Base-by-base conservation (phyloP, 2,329 filamentous ascomycete species). In the Fusarium sp. region DNA sequence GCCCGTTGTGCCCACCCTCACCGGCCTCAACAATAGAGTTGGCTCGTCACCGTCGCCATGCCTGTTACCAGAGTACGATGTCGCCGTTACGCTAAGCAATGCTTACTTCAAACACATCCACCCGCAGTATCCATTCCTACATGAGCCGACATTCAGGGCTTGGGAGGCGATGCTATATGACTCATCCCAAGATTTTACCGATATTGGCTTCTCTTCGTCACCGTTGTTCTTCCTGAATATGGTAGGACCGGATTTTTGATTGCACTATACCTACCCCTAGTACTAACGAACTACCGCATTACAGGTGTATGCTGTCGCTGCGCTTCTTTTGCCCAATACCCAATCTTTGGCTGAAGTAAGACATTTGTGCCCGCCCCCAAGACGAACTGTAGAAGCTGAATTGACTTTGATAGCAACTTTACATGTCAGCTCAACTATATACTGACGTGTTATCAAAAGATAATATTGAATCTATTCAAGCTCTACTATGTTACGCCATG, bases 51-150 rank as follows among this genome's bases (percentile, higher is more conserved):
- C 63, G 28, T 34, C 51, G 4, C 65, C 65, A 7, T 64, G 60
- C 10, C 30, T 59, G 1, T 28, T 67, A 2, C 65, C 65, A 13
- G 60, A 67, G 34, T 57, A 64, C 10, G 34, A 53, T 9, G 47
- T 40, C 4, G 65, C 60, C 3, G 16, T 61, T 7, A 53, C 34
- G 37, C 56, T 76, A 2, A 74, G 72, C 40, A 58, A 74, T 41
- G 79, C 80, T 4, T 82, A 80, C 57, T 82, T 82, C 54, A 66
- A 78, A 34, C 79, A 80, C 23, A 78, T 82, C 11, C 79, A 82
- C 41, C 68, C 77, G 1, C 79, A 82, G 51, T 82, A 81, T 48
- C 79, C 79, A 0, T 81, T 82, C 52, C 66, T 82, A 2, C 80
- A 82, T 58, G 65, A 74, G 15, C 76, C 75, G 4, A 82, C 79